Conservation (phyloP, 495 filamentous ascomycete species). For the Penicillium pulvis region DNA sequence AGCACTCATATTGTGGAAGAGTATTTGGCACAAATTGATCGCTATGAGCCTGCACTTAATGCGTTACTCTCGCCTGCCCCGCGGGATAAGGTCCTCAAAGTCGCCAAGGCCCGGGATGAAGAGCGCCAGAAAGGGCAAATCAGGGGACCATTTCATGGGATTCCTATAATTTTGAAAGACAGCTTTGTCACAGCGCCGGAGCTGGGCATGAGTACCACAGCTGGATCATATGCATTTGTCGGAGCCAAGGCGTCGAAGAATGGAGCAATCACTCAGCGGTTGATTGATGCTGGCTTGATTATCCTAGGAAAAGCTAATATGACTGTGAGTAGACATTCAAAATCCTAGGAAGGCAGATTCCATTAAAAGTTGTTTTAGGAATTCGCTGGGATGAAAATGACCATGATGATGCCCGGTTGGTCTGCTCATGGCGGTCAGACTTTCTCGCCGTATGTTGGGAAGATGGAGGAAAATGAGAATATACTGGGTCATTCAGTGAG, state of each 20-base stretch:
- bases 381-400: slow-evolving; percentile 35
- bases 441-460: slow-evolving; percentile 41
- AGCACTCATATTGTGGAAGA: slow-evolving; percentile 46
- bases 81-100: slow-evolving; percentile 29
- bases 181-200: slow-evolving; percentile 16
- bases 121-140: slow-evolving; percentile 33
- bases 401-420: slow-evolving; percentile 41
- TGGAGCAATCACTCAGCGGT: slow-evolving; percentile 32
- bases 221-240: slow-evolving; percentile 37
- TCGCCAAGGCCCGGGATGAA: slow-evolving; percentile 29
- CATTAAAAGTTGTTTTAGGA: slow-evolving; percentile 21
- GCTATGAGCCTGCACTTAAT: slow-evolving; percentile 38
- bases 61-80: slow-evolving; percentile 41
- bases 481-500: slow-evolving; percentile 28
- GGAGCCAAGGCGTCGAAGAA: slow-evolving; percentile 35
- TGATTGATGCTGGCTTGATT: slow-evolving; percentile 41
- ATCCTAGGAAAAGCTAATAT: slow-evolving; percentile 48
- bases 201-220: slow-evolving; percentile 33
- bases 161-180: slow-evolving; percentile 43
- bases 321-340: slow-evolving; percentile 33
- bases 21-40: slow-evolving; percentile 51
- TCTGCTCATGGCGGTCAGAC: slow-evolving; percentile 46
- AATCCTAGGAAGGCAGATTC: slow-evolving; percentile 11
- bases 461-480: slow-evolving; percentile 21
- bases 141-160: slow-evolving; percentile 43